phyloP scores from a whole-genome alignment of 345 rosid genomes.

The Triadica sebifera region DNA sequence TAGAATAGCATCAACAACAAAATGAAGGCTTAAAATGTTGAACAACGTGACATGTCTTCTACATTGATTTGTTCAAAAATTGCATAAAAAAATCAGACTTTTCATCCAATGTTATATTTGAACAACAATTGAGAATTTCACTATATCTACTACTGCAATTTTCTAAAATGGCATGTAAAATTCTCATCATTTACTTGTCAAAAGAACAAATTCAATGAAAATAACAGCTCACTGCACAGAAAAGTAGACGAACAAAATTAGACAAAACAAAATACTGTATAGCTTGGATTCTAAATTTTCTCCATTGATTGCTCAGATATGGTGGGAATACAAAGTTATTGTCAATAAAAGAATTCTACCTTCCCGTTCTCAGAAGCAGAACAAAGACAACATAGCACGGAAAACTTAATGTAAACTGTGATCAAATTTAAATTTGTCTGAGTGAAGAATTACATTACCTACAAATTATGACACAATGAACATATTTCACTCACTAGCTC shows the following conservation, averaged over 20 bases:
- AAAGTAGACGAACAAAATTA: background rate
- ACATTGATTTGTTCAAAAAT: background rate
- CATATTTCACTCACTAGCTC: conserved; percentile 36
- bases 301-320: conserved; percentile 28
- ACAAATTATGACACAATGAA: conserved; percentile 38
- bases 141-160: background rate
- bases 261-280: background rate
- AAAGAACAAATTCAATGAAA: background rate
- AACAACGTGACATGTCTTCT: background rate
- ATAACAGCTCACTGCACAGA: background rate
- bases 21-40: background rate
- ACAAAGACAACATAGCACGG: conserved; percentile 19
- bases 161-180: background rate
- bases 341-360: conserved; percentile 42
- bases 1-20: background rate
- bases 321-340: conserved; percentile 16
- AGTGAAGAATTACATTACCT: conserved; percentile 38
- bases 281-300: conserved; percentile 22
- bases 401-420: conserved; percentile 22
- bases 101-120: background rate
- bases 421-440: conserved; percentile 30
- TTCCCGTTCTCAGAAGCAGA: conserved; percentile 26
- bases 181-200: background rate
- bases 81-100: background rate
- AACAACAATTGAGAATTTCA: conserved; percentile 5